phyloP scores from a whole-genome alignment of 768 basidiomycete genomes.

The Suillus luteus region DNA sequence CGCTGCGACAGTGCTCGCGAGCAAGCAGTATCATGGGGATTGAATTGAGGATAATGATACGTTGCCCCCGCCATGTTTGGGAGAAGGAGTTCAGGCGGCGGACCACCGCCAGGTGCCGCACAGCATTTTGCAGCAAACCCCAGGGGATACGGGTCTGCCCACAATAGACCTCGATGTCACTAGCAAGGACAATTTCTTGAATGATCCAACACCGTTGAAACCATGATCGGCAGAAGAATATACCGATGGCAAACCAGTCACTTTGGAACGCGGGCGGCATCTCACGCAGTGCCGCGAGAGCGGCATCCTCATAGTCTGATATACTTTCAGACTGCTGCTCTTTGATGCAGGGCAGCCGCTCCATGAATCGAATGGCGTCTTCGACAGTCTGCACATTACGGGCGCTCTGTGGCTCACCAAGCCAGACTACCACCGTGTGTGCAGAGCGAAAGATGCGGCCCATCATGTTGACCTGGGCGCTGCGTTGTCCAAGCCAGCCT shows the following conservation, averaged over 20 bases:
- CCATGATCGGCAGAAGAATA: not conserved
- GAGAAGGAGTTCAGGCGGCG: not conserved
- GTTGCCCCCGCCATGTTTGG: not conserved
- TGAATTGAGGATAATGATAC: not conserved
- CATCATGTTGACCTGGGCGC: constrained; percentile 13
- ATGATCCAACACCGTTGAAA: constrained; percentile 11
- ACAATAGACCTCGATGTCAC: not conserved
- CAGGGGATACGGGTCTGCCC: not conserved
- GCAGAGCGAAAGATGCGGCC: constrained; percentile 9
- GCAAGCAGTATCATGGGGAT: constrained; percentile 1
- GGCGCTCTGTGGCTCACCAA: constrained; percentile 4
- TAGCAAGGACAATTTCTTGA: constrained; percentile 15
- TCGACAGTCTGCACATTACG: not conserved
- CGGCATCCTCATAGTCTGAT: not conserved
- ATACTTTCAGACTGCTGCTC: not conserved
- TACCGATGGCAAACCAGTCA: constrained; percentile 7
- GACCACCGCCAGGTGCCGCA: not conserved
- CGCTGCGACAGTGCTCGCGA: not conserved
- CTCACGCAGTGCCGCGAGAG: not conserved
- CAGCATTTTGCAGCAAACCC: not conserved
- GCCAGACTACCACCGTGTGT: constrained; percentile 11
- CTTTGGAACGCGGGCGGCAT: not conserved
- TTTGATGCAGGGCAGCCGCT: not conserved
- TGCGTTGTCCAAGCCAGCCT: not conserved
- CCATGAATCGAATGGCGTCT: not conserved